Percentiles rank a stretch among this genome's conserved stretches.
These are phyloP conservation scores for Nitzschia sp. DNA, from an alignment of 108 stramenopile genomes.

Conservation along the genomic window DNA sequence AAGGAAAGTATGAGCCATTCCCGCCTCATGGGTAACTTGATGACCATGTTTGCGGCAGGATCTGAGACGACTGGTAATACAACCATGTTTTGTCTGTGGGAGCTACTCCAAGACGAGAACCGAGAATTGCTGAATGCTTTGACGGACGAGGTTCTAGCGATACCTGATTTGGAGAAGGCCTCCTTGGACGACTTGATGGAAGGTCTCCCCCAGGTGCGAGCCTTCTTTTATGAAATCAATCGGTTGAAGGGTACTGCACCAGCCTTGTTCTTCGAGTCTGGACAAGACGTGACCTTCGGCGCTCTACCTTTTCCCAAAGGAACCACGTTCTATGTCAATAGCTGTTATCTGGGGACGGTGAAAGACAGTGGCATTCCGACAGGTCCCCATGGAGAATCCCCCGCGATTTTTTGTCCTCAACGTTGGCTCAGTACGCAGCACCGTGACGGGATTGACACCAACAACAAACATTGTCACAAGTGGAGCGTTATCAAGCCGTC, in stretches of 20 bases:
- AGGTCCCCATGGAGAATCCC: not conserved
- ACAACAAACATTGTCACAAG: too few relatives aligned
- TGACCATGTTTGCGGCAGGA: conserved; percentile 21
- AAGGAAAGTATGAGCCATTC: not conserved
- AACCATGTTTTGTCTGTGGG: conserved; percentile 5
- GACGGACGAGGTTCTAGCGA: not conserved
- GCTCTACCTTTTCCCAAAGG: not conserved
- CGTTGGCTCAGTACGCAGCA: not conserved
- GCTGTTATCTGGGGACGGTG: not conserved
- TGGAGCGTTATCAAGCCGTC: not conserved
- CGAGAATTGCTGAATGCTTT: conserved; percentile 1
- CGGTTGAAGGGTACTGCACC: conserved; percentile 17
- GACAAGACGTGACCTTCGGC: not conserved
- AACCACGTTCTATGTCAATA: not conserved
- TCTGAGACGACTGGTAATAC: conserved; percentile 18
- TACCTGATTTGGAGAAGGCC: not conserved
- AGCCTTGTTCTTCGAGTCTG: not conserved
- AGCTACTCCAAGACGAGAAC: conserved; percentile 18
- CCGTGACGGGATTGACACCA: not conserved
- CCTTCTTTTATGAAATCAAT: conserved; percentile 16
- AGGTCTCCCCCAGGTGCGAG: conserved; percentile 9
- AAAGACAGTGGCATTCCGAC: not conserved
- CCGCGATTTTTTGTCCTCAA: conserved; percentile 2
- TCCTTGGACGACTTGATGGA: conserved; percentile 2
- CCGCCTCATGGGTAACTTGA: conserved; percentile 21